Base-by-base conservation (phyloP, 176 grass and related monocot species). In the Guadua angustifolia region DNA sequence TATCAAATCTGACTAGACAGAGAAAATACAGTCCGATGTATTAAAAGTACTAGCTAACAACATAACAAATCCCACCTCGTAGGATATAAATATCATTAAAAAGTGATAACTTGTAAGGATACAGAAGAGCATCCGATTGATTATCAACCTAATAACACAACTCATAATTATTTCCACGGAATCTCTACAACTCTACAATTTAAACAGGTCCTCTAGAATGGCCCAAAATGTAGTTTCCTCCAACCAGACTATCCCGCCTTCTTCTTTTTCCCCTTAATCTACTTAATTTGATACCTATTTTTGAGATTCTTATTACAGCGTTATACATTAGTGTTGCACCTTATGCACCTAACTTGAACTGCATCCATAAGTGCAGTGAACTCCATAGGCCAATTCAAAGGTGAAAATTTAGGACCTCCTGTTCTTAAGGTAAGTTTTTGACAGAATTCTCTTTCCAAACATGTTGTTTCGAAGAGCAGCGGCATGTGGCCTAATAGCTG, bases 401-500 rank as follows among this genome's bases (percentile, higher is more conserved):
- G 35, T 46, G 18, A 7, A 8, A 52, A 47, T 24, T 49, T 16
- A 84, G 67, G 25, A 1, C n/a, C 60, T 73, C 83, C 53, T 89
- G 64, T 82, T 85, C 81, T 85, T 94, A 61, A 89, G 62, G 74
- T 74, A 82, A 21, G 80, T 88, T 78, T 71, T 85, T 9, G 92
- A 86, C 12, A 96, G 68, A 68, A 96, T 71, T 66, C 62, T 93
- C 74, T 82, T 96, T 46, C 91, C 91, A 81, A 58, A 93, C 73
- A 83, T 92, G 73, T 72, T 95, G 65, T 46, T 89, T 60, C 84
- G 80, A 32, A 96, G 77, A 39, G 57, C 51, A 42, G 75, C 43
- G 42, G 42, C 19, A 21, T 93, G 80, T 2, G 56, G 66, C 61
- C 53, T 89, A 22, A 95, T 89, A 35, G 88, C 88, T 44, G 70